Evolutionary conservation across 257 asterid genomes (phyloP).

Genomic region (Dorcoceras hygrometricum): DNA sequence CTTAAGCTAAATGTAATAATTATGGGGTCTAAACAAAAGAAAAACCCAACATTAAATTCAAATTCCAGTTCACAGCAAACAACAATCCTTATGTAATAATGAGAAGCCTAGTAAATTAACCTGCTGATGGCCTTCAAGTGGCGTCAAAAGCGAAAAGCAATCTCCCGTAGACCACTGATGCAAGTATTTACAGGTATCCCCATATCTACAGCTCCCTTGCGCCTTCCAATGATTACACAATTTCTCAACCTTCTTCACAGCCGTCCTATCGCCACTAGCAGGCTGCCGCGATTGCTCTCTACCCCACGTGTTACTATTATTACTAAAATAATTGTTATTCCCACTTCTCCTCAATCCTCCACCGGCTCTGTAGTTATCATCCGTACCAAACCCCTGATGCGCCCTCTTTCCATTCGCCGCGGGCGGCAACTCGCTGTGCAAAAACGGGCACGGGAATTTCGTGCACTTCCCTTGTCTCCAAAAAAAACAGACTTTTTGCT

Average conservation of each 20-base stretch:
- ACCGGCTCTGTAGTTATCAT: not conserved
- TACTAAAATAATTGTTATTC: slow-evolving; percentile 50
- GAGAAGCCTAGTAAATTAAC: slow-evolving; percentile 31
- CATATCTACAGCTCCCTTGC: slow-evolving; percentile 72
- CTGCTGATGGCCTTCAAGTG: slow-evolving; percentile 91
- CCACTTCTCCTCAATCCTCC: slow-evolving; percentile 47
- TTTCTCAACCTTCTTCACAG: slow-evolving; percentile 56
- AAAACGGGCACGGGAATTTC: slow-evolving; percentile 62
- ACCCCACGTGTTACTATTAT: slow-evolving; percentile 51
- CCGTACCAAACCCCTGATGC: slow-evolving; percentile 54
- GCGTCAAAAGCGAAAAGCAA: slow-evolving; percentile 62
- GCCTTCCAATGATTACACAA: slow-evolving; percentile 59
- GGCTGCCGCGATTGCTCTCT: slow-evolving; percentile 50
- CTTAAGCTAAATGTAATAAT: slow-evolving; percentile 20
- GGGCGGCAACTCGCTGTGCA: slow-evolving; percentile 69
- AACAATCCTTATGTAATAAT: slow-evolving; percentile 10
- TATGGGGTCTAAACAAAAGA: not conserved
- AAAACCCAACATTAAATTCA: slow-evolving; percentile 1
- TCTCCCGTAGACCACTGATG: slow-evolving; percentile 88
- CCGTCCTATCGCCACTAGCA: slow-evolving; percentile 30
- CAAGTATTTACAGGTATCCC: slow-evolving; percentile 70
- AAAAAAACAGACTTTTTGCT: slow-evolving; percentile 66
- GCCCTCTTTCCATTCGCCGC: slow-evolving; percentile 60
- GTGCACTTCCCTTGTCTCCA: slow-evolving; percentile 92
- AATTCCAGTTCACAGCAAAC: slow-evolving; percentile 10